Conservation (phyloP, 371 early-diverging fungal species). For the Circinella minor region DNA sequence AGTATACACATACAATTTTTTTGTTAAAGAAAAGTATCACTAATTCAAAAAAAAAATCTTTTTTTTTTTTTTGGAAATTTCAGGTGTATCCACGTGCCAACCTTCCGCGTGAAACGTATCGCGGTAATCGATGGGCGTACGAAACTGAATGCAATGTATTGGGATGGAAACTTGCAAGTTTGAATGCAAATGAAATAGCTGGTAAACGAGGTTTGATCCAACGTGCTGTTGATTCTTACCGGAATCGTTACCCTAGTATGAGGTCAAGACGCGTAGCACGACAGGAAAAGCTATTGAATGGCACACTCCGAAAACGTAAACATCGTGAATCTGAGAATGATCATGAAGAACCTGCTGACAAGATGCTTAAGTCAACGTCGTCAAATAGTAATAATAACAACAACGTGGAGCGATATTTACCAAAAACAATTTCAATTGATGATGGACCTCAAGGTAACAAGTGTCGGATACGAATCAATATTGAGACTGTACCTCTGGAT, state of each 20-base stretch:
- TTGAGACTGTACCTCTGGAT: conserved; percentile 47
- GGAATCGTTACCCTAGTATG: conserved; percentile 84
- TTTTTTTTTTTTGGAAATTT: conserved; percentile 9
- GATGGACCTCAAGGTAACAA: conserved; percentile 28
- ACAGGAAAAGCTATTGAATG: conserved; percentile 75
- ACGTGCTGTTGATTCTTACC: conserved; percentile 93
- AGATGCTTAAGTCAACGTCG: neutral
- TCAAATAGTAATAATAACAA: conserved; percentile 3
- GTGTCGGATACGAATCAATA: conserved; percentile 47
- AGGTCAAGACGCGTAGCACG: conserved; percentile 82
- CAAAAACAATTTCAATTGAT: conserved; percentile 31
- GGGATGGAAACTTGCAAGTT: conserved; percentile 87
- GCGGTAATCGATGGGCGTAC: conserved; percentile 89
- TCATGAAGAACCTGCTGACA: conserved; percentile 1
- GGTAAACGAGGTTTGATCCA: conserved; percentile 94
- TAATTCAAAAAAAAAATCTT: neutral
- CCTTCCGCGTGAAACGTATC: conserved; percentile 62
- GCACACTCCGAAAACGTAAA: conserved; percentile 55
- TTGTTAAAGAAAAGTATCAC: conserved; percentile 1
- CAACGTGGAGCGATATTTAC: conserved; percentile 7
- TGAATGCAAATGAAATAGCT: conserved; percentile 82
- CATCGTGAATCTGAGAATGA: conserved; percentile 27
- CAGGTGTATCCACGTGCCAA: conserved; percentile 50
- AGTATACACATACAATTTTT: conserved; percentile 13
- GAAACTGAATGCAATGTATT: conserved; percentile 87